phyloP scores from a whole-genome alignment of 2,329 filamentous ascomycete species.

The Phialophora tarda region DNA sequence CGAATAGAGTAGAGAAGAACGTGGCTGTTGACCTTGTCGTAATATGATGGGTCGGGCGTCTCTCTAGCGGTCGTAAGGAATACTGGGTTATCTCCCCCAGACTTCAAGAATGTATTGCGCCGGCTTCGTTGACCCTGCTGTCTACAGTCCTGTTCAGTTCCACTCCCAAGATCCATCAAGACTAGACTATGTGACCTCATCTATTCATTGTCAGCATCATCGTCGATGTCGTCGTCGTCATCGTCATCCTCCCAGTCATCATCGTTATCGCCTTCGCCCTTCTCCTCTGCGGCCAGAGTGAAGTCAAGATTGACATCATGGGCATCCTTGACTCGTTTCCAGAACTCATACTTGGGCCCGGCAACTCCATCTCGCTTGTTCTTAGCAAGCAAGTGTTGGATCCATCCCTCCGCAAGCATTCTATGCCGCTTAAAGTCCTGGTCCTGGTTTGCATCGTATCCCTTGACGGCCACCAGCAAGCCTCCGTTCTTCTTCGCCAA shows the following conservation, averaged over 20 bases:
- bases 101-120: background rate
- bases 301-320: conserved; percentile 7
- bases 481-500: conserved; percentile 13
- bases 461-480: conserved; percentile 4
- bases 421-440: background rate
- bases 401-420: background rate
- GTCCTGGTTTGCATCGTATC: background rate
- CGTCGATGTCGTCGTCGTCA: background rate
- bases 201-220: background rate
- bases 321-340: conserved; percentile 10
- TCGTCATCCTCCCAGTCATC: background rate
- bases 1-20: too few species aligned
- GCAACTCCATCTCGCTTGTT: background rate
- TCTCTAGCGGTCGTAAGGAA: too few species aligned
- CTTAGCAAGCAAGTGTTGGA: background rate
- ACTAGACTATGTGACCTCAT: background rate
- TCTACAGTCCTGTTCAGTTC: background rate
- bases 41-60: too few species aligned
- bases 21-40: too few species aligned
- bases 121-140: background rate
- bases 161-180: background rate
- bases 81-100: too few species aligned
- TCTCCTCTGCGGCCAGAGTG: conserved; percentile 1
- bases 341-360: background rate
- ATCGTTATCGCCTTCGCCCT: background rate